Conservation (phyloP, 495 filamentous ascomycete species). For the Trichocladium antarcticum region DNA sequence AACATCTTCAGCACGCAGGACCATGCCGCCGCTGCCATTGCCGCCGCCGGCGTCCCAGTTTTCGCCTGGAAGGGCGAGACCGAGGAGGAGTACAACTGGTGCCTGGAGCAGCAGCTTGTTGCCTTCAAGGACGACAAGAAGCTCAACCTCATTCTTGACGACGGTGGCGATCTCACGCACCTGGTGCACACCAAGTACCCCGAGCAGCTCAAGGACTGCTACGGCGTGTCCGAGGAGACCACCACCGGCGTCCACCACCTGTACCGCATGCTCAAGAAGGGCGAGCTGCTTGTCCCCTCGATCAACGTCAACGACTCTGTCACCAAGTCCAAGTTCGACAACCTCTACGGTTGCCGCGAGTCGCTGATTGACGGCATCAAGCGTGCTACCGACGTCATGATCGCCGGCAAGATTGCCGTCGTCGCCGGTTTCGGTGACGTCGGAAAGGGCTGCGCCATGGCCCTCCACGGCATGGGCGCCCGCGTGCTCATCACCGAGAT, state of each 20-base stretch:
- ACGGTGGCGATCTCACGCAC: conserved; percentile 93
- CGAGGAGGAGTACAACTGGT: conserved; percentile 99
- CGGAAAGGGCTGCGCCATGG: conserved; percentile 95
- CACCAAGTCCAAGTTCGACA: conserved; percentile 99
- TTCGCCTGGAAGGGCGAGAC: conserved; percentile 99
- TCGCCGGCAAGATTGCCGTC: conserved; percentile 95
- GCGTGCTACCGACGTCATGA: conserved; percentile 99
- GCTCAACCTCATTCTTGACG: conserved; percentile 97
- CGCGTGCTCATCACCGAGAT: conserved; percentile 94
- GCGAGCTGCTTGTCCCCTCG: conserved; percentile 80
- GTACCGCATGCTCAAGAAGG: conserved; percentile 92
- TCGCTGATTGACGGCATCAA: conserved; percentile 99
- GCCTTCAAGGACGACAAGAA: conserved; percentile 95
- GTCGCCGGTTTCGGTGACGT: conserved; percentile 98
- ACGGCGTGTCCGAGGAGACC: conserved; percentile 97
- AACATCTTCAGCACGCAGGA: conserved; percentile 99
- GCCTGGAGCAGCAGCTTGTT: conserved; percentile 91
- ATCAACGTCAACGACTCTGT: conserved; percentile 99
- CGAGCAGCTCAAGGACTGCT: conserved; percentile 94
- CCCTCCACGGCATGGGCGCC: conserved; percentile 92
- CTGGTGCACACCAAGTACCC: conserved; percentile 97
- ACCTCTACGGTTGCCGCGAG: conserved; percentile 98
- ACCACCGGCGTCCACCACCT: conserved; percentile 99
- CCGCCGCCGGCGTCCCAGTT: conserved; percentile 84
- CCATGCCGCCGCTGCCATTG: conserved; percentile 95